phyloP scores from a whole-genome alignment of 345 rosid genomes.

The Euclidium syriacum region DNA sequence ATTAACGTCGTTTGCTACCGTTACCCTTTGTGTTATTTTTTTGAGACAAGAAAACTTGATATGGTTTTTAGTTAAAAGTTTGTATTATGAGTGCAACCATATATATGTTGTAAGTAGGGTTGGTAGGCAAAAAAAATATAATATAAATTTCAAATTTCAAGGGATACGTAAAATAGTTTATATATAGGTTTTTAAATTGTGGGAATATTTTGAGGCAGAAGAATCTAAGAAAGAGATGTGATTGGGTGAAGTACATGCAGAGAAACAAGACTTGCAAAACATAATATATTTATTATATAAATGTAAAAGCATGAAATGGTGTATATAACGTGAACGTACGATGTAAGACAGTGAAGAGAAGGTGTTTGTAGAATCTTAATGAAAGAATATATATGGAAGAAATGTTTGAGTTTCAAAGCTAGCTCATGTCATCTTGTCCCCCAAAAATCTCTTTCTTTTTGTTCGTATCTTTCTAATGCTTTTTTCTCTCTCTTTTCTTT shows the following conservation, averaged over 20 bases:
- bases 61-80: constrained; percentile 14
- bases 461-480: neutral
- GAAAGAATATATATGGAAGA: constrained; percentile 16
- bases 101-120: neutral
- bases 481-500: neutral
- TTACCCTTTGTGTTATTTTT: neutral
- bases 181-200: constrained; percentile 1
- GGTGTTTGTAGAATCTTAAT: constrained; percentile 25
- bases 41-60: neutral
- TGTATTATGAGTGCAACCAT: constrained; percentile 8
- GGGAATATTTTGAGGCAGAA: constrained; percentile 19
- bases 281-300: neutral
- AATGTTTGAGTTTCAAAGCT: constrained; percentile 18
- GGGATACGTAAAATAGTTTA: neutral
- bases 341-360: constrained; percentile 21
- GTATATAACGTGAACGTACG: constrained; percentile 27
- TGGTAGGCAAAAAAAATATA: neutral
- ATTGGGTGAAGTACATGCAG: constrained; percentile 15
- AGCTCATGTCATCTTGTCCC: constrained; percentile 26
- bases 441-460: constrained; percentile 10
- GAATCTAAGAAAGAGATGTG: constrained; percentile 25
- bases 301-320: constrained; percentile 1
- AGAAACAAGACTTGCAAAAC: constrained; percentile 2
- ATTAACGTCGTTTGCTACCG: constrained; percentile 10
- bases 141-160: neutral